Percentiles rank a stretch among this genome's conserved stretches.
phyloP scores from a whole-genome alignment of 1,284 basidiomycete genomes.

The Trichosporon sp. region DNA sequence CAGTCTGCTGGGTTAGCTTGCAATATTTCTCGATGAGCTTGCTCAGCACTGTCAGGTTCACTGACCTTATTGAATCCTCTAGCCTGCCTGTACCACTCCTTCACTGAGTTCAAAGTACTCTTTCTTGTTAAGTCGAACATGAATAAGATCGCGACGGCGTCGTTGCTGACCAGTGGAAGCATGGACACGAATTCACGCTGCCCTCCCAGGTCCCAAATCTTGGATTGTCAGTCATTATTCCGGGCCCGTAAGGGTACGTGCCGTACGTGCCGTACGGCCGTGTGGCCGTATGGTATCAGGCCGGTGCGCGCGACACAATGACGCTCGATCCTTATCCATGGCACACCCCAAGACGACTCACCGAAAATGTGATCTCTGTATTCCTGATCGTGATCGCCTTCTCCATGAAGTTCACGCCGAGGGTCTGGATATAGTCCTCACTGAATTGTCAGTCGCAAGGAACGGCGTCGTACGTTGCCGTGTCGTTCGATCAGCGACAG shows the following conservation, averaged over 20 bases:
- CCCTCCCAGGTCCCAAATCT: conserved; percentile 96
- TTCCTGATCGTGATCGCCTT: conserved; percentile 96
- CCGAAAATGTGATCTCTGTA: conserved; percentile 96
- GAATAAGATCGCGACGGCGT: conserved; percentile 97
- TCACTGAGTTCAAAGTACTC: conserved; percentile 94
- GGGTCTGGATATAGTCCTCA: conserved; percentile 99
- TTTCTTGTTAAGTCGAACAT: conserved; percentile 99
- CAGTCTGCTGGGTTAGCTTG: conserved; percentile 65
- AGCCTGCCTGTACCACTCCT: conserved; percentile 99
- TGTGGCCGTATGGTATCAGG: neutral
- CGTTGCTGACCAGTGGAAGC: conserved; percentile 96
- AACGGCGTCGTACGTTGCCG: conserved; percentile 1
- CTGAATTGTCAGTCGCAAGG: conserved; percentile 41
- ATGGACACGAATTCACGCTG: conserved; percentile 99
- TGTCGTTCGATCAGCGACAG: neutral
- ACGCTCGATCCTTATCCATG: neutral
- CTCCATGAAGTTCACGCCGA: conserved; percentile 99
- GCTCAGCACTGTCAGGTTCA: no score
- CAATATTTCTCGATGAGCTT: neutral
- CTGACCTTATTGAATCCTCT: conserved; percentile 95
- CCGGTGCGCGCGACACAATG: neutral
- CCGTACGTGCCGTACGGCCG: neutral
- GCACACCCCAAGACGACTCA: conserved; percentile 35
- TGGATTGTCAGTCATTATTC: conserved; percentile 20
- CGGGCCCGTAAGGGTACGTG: neutral